These are phyloP conservation scores for Hanseniaspora mollemarum DNA, from an alignment of 805 yeast species.

Conservation along the genomic window DNA sequence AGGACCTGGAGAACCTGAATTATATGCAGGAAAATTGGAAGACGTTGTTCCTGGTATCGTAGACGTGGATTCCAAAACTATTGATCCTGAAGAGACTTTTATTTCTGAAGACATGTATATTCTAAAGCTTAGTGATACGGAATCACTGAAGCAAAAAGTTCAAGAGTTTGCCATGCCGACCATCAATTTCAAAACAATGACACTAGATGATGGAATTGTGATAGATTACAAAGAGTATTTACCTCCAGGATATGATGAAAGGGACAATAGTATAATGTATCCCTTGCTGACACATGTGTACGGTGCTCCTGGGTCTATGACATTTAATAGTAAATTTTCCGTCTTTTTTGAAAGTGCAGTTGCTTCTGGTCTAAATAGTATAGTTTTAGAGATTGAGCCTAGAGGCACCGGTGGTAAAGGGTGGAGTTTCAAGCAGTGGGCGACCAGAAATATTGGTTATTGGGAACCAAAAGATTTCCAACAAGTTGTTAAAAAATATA, in stretches of 20 bases:
- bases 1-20: conserved; percentile 24
- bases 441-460: conserved; percentile 47
- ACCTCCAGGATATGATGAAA: conserved; percentile 41
- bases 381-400: conserved; percentile 62
- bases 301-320: conserved; percentile 74
- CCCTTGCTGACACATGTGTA: conserved; percentile 60
- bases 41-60: conserved; percentile 12
- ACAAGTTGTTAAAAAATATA: conserved; percentile 40
- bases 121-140: conserved; percentile 18
- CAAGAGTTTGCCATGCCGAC: conserved; percentile 39
- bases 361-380: conserved; percentile 45
- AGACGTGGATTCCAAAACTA: conserved; percentile 7
- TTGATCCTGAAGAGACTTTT: not conserved
- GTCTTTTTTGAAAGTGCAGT: conserved; percentile 51
- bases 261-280: conserved; percentile 35
- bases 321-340: conserved; percentile 37
- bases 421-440: conserved; percentile 52
- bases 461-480: conserved; percentile 69
- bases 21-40: conserved; percentile 23
- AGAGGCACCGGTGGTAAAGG: conserved; percentile 75
- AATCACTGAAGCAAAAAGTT: conserved; percentile 19
- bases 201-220: conserved; percentile 10
- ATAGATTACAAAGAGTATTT: conserved; percentile 49
- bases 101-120: conserved; percentile 16
- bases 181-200: conserved; percentile 32